Base-by-base conservation (phyloP, 371 early-diverging fungal genomes). In the Quaeritorhiza haematococci region DNA sequence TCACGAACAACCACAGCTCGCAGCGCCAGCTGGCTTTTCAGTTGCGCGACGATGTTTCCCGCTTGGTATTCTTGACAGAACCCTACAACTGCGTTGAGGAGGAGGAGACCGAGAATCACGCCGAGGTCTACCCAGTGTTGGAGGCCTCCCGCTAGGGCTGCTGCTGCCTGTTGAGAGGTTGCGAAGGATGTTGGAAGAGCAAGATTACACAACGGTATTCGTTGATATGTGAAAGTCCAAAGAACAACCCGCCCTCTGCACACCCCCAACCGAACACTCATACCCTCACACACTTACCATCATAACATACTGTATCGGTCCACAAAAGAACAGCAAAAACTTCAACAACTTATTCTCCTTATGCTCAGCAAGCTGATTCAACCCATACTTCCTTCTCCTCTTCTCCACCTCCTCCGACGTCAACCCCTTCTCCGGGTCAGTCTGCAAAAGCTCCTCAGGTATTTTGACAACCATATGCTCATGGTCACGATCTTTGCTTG, bases 71-170 rank as follows among this genome's bases (percentile, higher is more conserved):
- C 68, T 58, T 71, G 72, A 13, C 53, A 23, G 7, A 64, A 61
- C 7, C 72, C 72, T 33, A 71, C 68, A 33, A 24, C 27, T 19
- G 72, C 72, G 52, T 71, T 71, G 33, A 57, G 52, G n/a, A 61
- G n/a, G 21, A 65, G 53, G 15, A 65, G 8, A 1, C 43, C 64
- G 30, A 47, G 13, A 33, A 61, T 56, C 19, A 65, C 57, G 15
- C 60, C 57, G 8, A 65, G 49, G 49, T 65, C 61, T 19, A 61
- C 50, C 53, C 52, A 65, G 33, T 56, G 27, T 30, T 51, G 56
- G 1, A 65, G 48, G 29, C 56, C 61, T 15, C 49, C 57, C 4
- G 59, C 65, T 19, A 61, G 58, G 29, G 35, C 45, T 28, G 55
- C 55, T 4, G 47, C 58, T 3, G 43, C 60, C 60, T 55, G 33